Evolutionary conservation across 805 yeast species (phyloP), one percentile per base, ranked within the genome.

Genomic region (Lachancea fermentati): DNA sequence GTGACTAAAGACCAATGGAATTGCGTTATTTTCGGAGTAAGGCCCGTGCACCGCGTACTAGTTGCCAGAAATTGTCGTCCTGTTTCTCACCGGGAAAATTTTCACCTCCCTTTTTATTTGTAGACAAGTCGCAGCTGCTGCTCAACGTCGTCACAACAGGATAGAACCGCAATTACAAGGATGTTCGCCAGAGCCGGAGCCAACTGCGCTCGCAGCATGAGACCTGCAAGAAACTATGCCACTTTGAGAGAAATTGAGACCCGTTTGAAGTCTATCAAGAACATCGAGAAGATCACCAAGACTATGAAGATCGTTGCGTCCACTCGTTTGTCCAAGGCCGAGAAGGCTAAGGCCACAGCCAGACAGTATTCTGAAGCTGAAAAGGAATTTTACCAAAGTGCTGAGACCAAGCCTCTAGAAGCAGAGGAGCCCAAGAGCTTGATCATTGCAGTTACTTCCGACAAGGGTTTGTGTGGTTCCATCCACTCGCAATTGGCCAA

Each of bases 301-400:
- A 93, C 98, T 69, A 93, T 93, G 97, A 93, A 89, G 77, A 83
- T 93, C 71, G 98, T 93, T 60, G 98, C 98, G 31, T 91, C 97
- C 31, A 93, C 98, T 56, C 84, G 96, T 73, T 79, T 93, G 67
- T 75, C 79, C 65, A 88, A 85, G 72, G 98, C 98, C 47, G 96
- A 88, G 71, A 85, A 82, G 68, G 95, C 97, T 47, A 91, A 88
- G 88, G 72, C 74, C 54, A 77, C 85, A 37, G 83, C 97, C 37
- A 81, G 95, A 67, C 82, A 78, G 46, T 91, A 85, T 75, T 81
- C 81, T 62, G 74, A 75, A 56, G 80, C 89, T 45, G 95, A 88
- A 62, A 55, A 72, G 47, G 87, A 83, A 63, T 86, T 93, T 56
- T 86, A 72, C 70, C 71, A 76, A 53, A 78, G 81, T 65, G 81